Conservation (phyloP, 1,284 basidiomycete species). For the Fomitopsis betulina region DNA sequence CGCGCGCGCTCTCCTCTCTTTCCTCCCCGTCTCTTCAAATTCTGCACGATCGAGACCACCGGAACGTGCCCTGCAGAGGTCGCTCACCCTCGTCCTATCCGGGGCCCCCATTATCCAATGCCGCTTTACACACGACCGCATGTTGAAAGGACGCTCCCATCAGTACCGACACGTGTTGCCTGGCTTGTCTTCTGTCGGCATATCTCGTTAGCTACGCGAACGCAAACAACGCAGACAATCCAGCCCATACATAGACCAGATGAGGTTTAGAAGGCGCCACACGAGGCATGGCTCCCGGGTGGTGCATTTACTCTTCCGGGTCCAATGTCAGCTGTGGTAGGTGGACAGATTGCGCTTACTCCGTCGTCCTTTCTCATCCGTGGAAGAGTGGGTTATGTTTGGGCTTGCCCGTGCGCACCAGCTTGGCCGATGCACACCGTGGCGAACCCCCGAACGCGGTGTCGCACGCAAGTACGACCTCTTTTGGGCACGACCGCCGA, state of each 20-base stretch:
- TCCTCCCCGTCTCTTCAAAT: background rate
- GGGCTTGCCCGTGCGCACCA: background rate
- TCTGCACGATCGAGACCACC: background rate
- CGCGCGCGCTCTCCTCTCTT: background rate
- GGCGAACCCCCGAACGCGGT: background rate
- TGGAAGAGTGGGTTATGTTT: background rate
- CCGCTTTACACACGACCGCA: background rate
- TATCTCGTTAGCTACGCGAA: background rate
- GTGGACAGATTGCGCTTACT: background rate
- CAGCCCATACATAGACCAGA: background rate
- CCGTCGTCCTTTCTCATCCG: background rate
- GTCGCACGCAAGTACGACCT: background rate
- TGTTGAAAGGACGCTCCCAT: background rate
- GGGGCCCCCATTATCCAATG: background rate
- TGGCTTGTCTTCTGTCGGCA: background rate
- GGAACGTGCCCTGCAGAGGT: background rate
- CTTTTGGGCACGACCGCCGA: background rate
- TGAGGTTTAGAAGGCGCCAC: background rate
- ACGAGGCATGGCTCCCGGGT: slow-evolving; percentile 6
- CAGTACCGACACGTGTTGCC: background rate
- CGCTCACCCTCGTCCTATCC: background rate
- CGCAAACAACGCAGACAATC: background rate
- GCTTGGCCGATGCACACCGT: background rate
- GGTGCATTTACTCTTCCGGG: background rate
- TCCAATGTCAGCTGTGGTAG: background rate